A percentile compares a stretch with the other conserved stretches of the same genome.
These are phyloP conservation scores for Talaromyces sp. DNA, from an alignment of 2,329 filamentous ascomycete genomes.

Conservation along the genomic window DNA sequence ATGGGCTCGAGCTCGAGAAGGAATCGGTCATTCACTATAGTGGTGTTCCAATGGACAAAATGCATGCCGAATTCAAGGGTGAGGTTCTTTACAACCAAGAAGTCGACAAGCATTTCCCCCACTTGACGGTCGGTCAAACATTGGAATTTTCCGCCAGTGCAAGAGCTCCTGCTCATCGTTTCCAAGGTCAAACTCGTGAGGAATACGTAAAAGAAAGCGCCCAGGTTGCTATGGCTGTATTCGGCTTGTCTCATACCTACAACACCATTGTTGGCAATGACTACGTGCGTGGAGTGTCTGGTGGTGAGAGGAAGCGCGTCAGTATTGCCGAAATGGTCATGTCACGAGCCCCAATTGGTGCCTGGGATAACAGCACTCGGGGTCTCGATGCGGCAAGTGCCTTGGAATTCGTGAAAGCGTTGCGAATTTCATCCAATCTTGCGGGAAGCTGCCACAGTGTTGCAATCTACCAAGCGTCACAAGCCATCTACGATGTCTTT, in stretches of 20 bases:
- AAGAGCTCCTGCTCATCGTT: slow-evolving; percentile 56
- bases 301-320: slow-evolving; percentile 71
- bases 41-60: slow-evolving; percentile 56
- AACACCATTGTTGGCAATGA: slow-evolving; percentile 74
- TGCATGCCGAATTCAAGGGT: slow-evolving; percentile 56
- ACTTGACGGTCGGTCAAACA: slow-evolving; percentile 68
- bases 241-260: slow-evolving; percentile 65
- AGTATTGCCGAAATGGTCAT: slow-evolving; percentile 74
- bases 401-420: slow-evolving; percentile 63
- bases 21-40: slow-evolving; percentile 76
- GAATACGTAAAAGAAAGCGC: slow-evolving; percentile 57
- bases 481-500: slow-evolving; percentile 50
- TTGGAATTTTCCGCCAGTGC: slow-evolving; percentile 66
- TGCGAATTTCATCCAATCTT: slow-evolving; percentile 61
- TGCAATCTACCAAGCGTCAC: slow-evolving; percentile 64
- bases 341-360: slow-evolving; percentile 58
- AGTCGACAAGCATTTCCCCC: slow-evolving; percentile 56
- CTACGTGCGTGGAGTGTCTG: slow-evolving; percentile 64
- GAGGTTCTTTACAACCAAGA: slow-evolving; percentile 23
- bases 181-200: slow-evolving; percentile 55
- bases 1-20: slow-evolving; percentile 67
- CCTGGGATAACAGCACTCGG: slow-evolving; percentile 71
- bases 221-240: slow-evolving; percentile 64
- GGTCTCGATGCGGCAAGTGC: slow-evolving; percentile 70
- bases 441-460: slow-evolving; percentile 57